Percentiles rank a stretch among this genome's conserved stretches.
Conservation (phyloP, 2,329 filamentous ascomycete species). For the Scleromitrula shiraiana region DNA sequence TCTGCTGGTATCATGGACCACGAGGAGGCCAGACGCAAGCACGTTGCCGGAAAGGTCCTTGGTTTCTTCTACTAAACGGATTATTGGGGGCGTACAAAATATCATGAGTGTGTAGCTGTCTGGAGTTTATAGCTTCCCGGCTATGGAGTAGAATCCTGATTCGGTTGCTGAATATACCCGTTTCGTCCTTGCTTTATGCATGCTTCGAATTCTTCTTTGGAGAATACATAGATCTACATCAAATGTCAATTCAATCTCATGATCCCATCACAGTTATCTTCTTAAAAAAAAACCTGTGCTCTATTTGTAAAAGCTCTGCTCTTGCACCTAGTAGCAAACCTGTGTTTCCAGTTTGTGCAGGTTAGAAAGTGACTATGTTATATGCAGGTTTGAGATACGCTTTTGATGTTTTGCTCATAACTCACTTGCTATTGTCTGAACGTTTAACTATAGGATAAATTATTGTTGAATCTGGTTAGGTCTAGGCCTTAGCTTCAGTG, state of each 20-base stretch:
- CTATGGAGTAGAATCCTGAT: conserved; percentile 17
- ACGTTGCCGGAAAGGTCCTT: conserved; percentile 98
- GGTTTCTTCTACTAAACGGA: conserved; percentile 91
- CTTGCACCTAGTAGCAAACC: too few relatives aligned
- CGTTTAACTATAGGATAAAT: too few relatives aligned
- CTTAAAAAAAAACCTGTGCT: not conserved
- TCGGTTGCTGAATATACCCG: conserved; percentile 22
- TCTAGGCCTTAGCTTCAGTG: too few relatives aligned
- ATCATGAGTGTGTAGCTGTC: conserved; percentile 28
- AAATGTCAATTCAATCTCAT: conserved; percentile 29
- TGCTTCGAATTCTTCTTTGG: conserved; percentile 18
- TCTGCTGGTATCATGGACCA: conserved; percentile 99
- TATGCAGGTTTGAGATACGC: too few relatives aligned
- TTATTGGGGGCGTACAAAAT: conserved; percentile 22
- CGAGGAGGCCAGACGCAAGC: conserved; percentile 98
- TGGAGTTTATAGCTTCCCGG: conserved; percentile 14
- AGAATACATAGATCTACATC: conserved; percentile 28
- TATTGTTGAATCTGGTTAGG: too few relatives aligned
- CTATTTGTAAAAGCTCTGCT: too few relatives aligned
- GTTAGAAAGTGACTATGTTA: too few relatives aligned
- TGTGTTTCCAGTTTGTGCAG: too few relatives aligned
- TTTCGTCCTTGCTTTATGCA: conserved; percentile 22
- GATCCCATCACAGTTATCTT: conserved; percentile 14
- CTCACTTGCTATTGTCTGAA: too few relatives aligned
- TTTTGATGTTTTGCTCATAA: too few relatives aligned